Evolutionary conservation across 345 rosid species (phyloP).

Genomic region (Eucalyptus decipiens): DNA sequence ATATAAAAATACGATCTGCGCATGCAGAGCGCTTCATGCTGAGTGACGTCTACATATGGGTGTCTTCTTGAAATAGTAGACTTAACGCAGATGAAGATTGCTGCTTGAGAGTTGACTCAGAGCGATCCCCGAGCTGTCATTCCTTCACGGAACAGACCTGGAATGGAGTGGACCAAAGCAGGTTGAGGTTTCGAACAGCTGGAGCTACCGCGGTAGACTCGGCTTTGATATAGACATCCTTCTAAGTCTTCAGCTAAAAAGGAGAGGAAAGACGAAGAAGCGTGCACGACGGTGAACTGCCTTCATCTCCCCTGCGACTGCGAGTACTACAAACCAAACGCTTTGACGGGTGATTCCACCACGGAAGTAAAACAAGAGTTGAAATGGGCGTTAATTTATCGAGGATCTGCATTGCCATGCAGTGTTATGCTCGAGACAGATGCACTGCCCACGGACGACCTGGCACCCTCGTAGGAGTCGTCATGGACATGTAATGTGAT

Average conservation of each 20-base stretch:
- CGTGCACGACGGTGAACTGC: background rate
- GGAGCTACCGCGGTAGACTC: background rate
- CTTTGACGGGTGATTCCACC: background rate
- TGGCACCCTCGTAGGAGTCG: background rate
- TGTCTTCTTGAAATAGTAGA: background rate
- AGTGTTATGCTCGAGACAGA: background rate
- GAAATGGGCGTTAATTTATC: background rate
- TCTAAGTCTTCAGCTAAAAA: background rate
- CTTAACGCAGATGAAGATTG: background rate
- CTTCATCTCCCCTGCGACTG: background rate
- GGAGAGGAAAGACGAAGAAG: background rate
- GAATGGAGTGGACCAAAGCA: no score
- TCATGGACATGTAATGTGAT: background rate
- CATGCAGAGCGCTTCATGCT: no score
- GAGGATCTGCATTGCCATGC: background rate
- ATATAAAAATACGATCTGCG: no score
- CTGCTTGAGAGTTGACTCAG: no score
- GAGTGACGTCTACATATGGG: no score
- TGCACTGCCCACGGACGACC: background rate
- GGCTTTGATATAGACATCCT: background rate
- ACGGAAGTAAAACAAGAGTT: background rate
- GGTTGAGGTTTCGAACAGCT: background rate
- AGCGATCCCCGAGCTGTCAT: no score
- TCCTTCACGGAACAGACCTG: no score
- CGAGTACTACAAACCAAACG: background rate